These are phyloP conservation scores for Sonneratia alba DNA, from an alignment of 345 rosid species.

Conservation along the genomic window DNA sequence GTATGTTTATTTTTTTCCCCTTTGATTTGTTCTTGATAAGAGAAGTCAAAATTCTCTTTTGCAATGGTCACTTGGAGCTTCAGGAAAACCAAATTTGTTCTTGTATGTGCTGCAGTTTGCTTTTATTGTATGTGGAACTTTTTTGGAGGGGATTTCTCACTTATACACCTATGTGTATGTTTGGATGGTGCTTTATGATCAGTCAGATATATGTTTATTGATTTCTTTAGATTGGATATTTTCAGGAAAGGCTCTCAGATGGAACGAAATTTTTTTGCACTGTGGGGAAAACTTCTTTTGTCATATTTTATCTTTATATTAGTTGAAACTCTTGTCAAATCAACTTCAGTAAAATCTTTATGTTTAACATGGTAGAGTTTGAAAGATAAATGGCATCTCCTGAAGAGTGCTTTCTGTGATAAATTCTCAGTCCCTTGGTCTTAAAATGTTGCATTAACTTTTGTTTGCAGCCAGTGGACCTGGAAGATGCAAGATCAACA, in stretches of 20 bases:
- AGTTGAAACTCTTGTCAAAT: not conserved
- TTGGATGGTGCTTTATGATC: not conserved
- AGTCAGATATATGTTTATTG: not conserved
- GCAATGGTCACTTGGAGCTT: not conserved
- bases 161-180: not conserved
- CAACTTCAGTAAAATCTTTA: not conserved
- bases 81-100: not conserved
- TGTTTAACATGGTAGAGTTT: not conserved
- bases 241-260: not conserved
- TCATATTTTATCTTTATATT: not conserved
- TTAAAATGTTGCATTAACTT: not conserved
- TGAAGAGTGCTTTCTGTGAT: not conserved
- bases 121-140: not conserved
- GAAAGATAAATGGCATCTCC: not conserved
- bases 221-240: not conserved
- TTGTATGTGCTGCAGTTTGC: not conserved
- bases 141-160: not conserved
- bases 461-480: conserved; percentile 50
- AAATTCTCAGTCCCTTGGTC: not conserved
- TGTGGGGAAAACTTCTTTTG: not conserved
- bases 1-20: not conserved
- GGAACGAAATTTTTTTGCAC: not conserved
- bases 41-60: not conserved
- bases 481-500: conserved; percentile 64
- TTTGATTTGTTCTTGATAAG: not conserved